Evolutionary conservation across 169 alveolate genomes (phyloP).

Genomic region (Plasmodium falciparum): DNA sequence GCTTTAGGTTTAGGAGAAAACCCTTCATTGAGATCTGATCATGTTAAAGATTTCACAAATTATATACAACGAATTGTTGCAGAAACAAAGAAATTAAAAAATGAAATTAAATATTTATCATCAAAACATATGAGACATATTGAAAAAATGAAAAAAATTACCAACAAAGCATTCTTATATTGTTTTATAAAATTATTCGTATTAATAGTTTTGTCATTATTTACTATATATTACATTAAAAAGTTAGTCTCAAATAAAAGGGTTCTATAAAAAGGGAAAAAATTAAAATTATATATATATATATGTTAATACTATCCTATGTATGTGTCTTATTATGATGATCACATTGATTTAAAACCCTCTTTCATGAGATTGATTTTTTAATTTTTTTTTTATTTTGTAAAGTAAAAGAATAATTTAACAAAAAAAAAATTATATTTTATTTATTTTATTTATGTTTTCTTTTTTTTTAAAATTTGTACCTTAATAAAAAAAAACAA

Average conservation of each 20-base stretch:
- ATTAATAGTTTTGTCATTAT: conserved; percentile 54
- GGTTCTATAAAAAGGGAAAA: conserved; percentile 17
- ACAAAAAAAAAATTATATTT: too few species aligned
- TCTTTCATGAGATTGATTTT: too few species aligned
- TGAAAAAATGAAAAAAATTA: conserved; percentile 68
- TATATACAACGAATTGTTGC: conserved; percentile 52
- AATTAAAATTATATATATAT: not conserved
- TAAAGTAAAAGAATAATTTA: too few species aligned
- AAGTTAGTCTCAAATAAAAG: conserved; percentile 72
- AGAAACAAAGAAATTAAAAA: conserved; percentile 63
- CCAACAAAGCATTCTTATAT: conserved; percentile 70
- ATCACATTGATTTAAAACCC: too few species aligned
- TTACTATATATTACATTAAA: conserved; percentile 67
- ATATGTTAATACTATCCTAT: not conserved
- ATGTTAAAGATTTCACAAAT: conserved; percentile 59
- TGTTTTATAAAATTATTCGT: conserved; percentile 71
- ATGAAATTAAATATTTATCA: conserved; percentile 71
- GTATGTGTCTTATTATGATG: too few species aligned
- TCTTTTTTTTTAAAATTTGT: too few species aligned
- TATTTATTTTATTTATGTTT: too few species aligned
- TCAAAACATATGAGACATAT: conserved; percentile 66
- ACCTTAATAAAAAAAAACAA: too few species aligned
- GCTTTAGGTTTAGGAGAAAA: conserved; percentile 73
- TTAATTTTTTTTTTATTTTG: too few species aligned
- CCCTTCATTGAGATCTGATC: conserved; percentile 62